These are phyloP conservation scores for Boletus insuetus DNA, from an alignment of 768 basidiomycete genomes.

Conservation along the genomic window DNA sequence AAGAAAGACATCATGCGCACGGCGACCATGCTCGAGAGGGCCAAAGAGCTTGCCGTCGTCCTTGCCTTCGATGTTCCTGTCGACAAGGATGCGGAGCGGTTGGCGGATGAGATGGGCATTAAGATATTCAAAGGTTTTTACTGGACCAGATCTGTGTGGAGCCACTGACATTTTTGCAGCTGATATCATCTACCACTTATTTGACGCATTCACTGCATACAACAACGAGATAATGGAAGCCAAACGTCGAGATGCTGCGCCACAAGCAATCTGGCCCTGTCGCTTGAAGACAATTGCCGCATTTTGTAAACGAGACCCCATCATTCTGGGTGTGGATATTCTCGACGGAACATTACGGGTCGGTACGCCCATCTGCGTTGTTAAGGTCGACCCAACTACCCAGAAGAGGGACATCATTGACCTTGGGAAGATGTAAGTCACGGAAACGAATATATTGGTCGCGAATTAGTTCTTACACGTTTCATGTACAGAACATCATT, in stretches of 20 bases:
- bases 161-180: conserved; percentile 46
- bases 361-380: conserved; percentile 94
- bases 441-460: neutral
- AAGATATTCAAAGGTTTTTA: conserved; percentile 83
- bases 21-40: conserved; percentile 92
- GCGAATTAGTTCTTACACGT: conserved; percentile 2
- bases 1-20: conserved; percentile 93
- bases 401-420: conserved; percentile 89
- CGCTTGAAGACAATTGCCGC: conserved; percentile 89
- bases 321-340: conserved; percentile 95
- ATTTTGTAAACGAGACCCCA: conserved; percentile 96
- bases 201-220: conserved; percentile 94
- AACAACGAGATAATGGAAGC: conserved; percentile 89
- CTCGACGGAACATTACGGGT: conserved; percentile 87
- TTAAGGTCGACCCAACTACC: conserved; percentile 84
- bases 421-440: conserved; percentile 88
- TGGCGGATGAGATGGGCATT: conserved; percentile 94
- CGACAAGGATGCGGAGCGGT: conserved; percentile 87
- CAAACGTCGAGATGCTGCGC: conserved; percentile 89
- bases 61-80: conserved; percentile 95
- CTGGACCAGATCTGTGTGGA: neutral
- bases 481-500: conserved; percentile 69
- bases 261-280: conserved; percentile 96
- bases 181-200: conserved; percentile 98
- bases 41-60: conserved; percentile 91